Conservation (phyloP, 768 basidiomycete species). For the Thelephora aurantiotincta region DNA sequence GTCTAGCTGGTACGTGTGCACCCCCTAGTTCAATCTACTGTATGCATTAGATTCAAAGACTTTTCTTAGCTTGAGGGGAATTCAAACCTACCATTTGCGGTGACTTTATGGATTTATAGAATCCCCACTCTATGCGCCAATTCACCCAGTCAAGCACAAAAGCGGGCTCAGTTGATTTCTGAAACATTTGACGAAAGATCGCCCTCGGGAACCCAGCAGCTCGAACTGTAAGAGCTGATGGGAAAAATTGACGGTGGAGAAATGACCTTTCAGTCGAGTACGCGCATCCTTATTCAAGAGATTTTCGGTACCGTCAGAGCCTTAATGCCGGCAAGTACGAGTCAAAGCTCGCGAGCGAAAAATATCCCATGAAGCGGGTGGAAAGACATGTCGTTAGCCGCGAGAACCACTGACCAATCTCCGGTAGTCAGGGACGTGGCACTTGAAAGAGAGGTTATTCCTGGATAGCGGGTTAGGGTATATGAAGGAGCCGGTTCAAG, state of each 20-base stretch:
- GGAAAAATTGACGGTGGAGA: constrained; percentile 3
- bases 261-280: constrained; percentile 78
- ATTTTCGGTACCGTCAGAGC: constrained; percentile 77
- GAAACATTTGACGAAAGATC: too few relatives aligned
- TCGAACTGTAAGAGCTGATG: too few relatives aligned
- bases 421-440: constrained; percentile 21
- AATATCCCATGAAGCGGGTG: constrained; percentile 42
- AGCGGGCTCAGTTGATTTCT: too few relatives aligned
- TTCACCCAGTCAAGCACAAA: too few relatives aligned
- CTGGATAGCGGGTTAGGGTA: constrained; percentile 7
- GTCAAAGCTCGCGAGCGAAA: constrained; percentile 11
- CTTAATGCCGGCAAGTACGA: constrained; percentile 18
- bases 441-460: constrained; percentile 48
- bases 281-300: constrained; percentile 94
- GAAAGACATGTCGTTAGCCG: constrained; percentile 44
- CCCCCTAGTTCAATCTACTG: too few relatives aligned
- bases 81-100: too few relatives aligned
- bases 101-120: too few relatives aligned
- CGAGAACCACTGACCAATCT: constrained; percentile 32
- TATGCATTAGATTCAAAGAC: too few relatives aligned
- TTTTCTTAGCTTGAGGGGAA: too few relatives aligned
- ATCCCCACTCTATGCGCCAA: too few relatives aligned
- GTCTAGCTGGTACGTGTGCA: too few relatives aligned
- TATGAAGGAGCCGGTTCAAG: not conserved
- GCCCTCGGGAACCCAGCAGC: too few relatives aligned